Evolutionary conservation across 2,329 filamentous ascomycete species (phyloP).

Genomic region (Ustilaginoidea virens): DNA sequence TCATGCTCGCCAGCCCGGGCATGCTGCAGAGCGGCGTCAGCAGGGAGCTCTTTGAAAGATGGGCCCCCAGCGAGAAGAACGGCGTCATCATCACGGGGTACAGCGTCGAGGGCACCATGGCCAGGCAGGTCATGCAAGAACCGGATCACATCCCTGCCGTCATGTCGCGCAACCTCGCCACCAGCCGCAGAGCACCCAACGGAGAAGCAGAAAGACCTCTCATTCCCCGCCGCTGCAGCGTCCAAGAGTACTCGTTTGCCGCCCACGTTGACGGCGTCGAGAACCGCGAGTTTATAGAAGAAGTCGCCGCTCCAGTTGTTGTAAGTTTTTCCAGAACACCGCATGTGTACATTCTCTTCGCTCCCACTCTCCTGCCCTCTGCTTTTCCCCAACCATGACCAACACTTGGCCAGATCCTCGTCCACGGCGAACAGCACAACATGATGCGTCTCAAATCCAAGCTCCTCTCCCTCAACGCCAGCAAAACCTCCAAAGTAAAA

Average conservation of each 20-base stretch:
- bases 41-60: conserved; percentile 79
- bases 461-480: conserved; percentile 77
- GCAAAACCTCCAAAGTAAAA: conserved; percentile 69
- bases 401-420: conserved; percentile 83
- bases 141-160: conserved; percentile 90
- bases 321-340: conserved; percentile 37
- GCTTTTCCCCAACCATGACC: too few species aligned
- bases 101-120: conserved; percentile 97
- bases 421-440: conserved; percentile 93
- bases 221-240: conserved; percentile 82
- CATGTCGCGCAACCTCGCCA: conserved; percentile 60
- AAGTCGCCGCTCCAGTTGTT: conserved; percentile 81
- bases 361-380: too few species aligned
- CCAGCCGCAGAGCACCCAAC: conserved; percentile 43
- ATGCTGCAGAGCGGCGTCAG: conserved; percentile 97
- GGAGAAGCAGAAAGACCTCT: conserved; percentile 73
- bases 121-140: conserved; percentile 85
- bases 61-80: conserved; percentile 92
- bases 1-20: conserved; percentile 94
- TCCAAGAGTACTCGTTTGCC: conserved; percentile 89
- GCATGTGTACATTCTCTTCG: too few species aligned
- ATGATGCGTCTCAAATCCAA: conserved; percentile 97
- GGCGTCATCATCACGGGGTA: conserved; percentile 98
- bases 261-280: conserved; percentile 93
- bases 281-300: conserved; percentile 93